A percentile compares a stretch with the other conserved stretches of the same genome.
Conservation (phyloP, 805 yeast genomes). For the Blastobotrys muscicola region DNA sequence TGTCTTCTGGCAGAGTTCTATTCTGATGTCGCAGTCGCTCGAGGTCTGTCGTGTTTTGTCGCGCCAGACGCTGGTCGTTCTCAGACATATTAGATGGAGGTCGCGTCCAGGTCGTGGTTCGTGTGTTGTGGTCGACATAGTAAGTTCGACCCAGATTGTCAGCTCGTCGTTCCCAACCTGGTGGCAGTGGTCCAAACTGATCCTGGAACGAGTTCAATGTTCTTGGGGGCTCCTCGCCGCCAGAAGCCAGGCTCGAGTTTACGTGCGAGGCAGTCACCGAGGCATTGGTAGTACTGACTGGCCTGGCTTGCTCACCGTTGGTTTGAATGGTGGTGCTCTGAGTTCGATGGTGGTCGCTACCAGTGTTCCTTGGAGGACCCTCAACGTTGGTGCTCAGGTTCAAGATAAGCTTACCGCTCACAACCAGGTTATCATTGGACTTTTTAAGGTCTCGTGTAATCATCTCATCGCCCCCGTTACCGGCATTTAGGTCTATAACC, state of each 20-base stretch:
- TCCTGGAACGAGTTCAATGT: slow-evolving; percentile 86
- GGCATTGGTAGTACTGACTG: slow-evolving; percentile 10
- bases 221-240: slow-evolving; percentile 12
- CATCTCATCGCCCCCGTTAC: slow-evolving; percentile 49
- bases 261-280: slow-evolving; percentile 16
- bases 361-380: slow-evolving; percentile 15
- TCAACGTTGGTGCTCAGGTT: slow-evolving; percentile 28
- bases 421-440: slow-evolving; percentile 84
- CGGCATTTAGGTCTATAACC: slow-evolving; percentile 49
- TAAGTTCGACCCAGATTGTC: slow-evolving; percentile 96
- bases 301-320: background rate
- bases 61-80: slow-evolving; percentile 44
- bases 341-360: slow-evolving; percentile 1
- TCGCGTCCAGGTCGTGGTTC: slow-evolving; percentile 98
- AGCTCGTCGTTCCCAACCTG: slow-evolving; percentile 98
- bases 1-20: slow-evolving; percentile 73
- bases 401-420: slow-evolving; percentile 84
- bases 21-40: slow-evolving; percentile 88
- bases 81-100: slow-evolving; percentile 77
- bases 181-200: slow-evolving; percentile 90
- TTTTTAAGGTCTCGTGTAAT: slow-evolving; percentile 86
- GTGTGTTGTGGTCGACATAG: slow-evolving; percentile 94
- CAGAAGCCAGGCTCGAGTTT: background rate
- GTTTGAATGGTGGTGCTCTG: background rate
- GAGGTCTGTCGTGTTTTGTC: slow-evolving; percentile 62